These are phyloP conservation scores for Penicillium lividum DNA, from an alignment of 495 filamentous ascomycete genomes.

Conservation along the genomic window DNA sequence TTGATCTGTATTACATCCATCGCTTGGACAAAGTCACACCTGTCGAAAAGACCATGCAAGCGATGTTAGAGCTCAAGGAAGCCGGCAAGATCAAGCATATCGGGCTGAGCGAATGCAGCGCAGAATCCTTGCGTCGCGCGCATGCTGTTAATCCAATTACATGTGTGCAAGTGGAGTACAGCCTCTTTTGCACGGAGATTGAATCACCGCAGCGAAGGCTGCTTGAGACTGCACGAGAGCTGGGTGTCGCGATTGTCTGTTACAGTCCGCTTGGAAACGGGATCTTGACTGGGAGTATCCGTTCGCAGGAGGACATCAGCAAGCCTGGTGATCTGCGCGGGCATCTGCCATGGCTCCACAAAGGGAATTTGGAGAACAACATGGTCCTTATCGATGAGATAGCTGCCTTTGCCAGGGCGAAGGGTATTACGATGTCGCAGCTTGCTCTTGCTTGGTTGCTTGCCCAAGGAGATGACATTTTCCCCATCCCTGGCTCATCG, in stretches of 20 bases:
- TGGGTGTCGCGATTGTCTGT: slow-evolving; percentile 62
- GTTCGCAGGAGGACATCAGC: slow-evolving; percentile 47
- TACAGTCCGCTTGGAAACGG: slow-evolving; percentile 64
- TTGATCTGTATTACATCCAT: slow-evolving; percentile 67
- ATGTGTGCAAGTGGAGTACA: slow-evolving; percentile 69
- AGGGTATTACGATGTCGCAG: slow-evolving; percentile 49
- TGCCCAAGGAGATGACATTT: slow-evolving; percentile 58
- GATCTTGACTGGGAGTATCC: slow-evolving; percentile 51
- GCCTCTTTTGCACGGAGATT: slow-evolving; percentile 58
- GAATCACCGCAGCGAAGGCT: slow-evolving; percentile 51
- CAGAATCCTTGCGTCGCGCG: slow-evolving; percentile 61
- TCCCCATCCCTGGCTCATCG: slow-evolving; percentile 64
- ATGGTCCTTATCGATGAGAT: slow-evolving; percentile 47
- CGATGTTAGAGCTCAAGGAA: slow-evolving; percentile 50
- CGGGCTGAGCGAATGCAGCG: slow-evolving; percentile 59
- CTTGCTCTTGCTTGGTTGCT: slow-evolving; percentile 61
- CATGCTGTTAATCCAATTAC: slow-evolving; percentile 58
- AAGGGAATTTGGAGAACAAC: slow-evolving; percentile 55
- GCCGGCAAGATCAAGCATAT: slow-evolving; percentile 61
- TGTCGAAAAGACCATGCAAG: slow-evolving; percentile 63
- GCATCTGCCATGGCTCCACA: slow-evolving; percentile 46
- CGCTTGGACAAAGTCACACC: slow-evolving; percentile 46
- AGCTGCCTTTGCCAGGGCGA: slow-evolving; percentile 44
- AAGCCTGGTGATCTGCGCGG: slow-evolving; percentile 39
- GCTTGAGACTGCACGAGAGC: slow-evolving; percentile 58